Conservation (phyloP, 2,329 filamentous ascomycete species). For the Fusarium nodosum region DNA sequence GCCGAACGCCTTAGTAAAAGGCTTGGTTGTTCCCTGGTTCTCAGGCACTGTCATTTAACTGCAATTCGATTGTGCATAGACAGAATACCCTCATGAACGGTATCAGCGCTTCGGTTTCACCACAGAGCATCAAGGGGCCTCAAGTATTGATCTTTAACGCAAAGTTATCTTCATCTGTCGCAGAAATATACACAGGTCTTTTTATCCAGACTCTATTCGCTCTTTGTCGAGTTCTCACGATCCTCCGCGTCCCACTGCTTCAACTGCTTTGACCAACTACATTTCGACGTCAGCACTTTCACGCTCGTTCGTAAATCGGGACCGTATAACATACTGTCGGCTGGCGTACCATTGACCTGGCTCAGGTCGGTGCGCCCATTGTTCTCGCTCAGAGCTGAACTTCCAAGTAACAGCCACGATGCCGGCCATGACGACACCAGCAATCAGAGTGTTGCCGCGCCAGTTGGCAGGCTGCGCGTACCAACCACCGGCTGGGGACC, state of each 20-base stretch:
- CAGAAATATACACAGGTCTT: conserved; percentile 46
- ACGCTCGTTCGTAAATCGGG: not conserved
- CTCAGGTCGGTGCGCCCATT: conserved; percentile 81
- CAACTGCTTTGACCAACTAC: conserved; percentile 62
- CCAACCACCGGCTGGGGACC: conserved; percentile 98
- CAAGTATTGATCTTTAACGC: conserved; percentile 24
- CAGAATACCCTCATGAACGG: not conserved
- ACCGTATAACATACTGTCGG: conserved; percentile 75
- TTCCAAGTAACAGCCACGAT: conserved; percentile 78
- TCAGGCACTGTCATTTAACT: not conserved
- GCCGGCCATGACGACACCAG: conserved; percentile 76
- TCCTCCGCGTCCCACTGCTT: conserved; percentile 62
- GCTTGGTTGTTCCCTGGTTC: too few relatives aligned
- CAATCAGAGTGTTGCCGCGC: conserved; percentile 89
- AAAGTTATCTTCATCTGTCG: conserved; percentile 35
- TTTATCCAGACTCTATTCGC: conserved; percentile 35
- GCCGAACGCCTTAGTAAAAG: too few relatives aligned
- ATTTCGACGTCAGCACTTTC: conserved; percentile 41
- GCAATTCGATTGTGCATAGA: not conserved
- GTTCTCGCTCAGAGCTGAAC: conserved; percentile 80
- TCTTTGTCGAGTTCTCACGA: conserved; percentile 51
- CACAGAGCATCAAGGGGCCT: not conserved
- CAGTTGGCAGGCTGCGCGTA: conserved; percentile 96
- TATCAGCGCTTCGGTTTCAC: not conserved
- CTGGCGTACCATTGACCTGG: conserved; percentile 84